Evolutionary conservation across 2,329 filamentous ascomycete species (phyloP), one percentile per base, ranked within the genome.

Genomic region (Talaromyces piceae): DNA sequence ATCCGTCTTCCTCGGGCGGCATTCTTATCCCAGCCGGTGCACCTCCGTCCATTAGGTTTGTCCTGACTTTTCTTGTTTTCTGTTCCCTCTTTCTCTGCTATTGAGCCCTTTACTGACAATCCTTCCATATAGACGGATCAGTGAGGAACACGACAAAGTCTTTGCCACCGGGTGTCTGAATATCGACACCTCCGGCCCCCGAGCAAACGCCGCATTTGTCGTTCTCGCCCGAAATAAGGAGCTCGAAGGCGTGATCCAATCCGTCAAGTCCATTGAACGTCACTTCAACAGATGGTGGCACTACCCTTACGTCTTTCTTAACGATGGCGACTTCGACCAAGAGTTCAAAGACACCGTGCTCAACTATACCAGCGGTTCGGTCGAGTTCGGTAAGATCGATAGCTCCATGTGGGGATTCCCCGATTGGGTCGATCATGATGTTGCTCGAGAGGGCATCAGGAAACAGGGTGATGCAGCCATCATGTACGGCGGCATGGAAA

Each of bases 221-320:
- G 90, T 98, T 33, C 79, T 98, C 54, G 93, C 93, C 50, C 79
- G 93, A 61, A 97, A 98, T 68, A 94, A 95, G 77, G 93, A 98
- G 73, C 71, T 98, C 57, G 91, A 95, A 0, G 93, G 93, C 54
- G 93, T 98, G 33, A 82, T 98, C 58, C 89, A 97, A 70, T 97
- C 93, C 8, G 81, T 98, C 69, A 96, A 96, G 75, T 97, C 91
- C 41, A 91, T 98, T 59, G 93, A 98, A 75, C 82, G 93, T 61
- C 93, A 98, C 72, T 98, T 98, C 81, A 98, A 98, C 73, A 83
- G 91, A 59, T 98, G 91, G 91, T 98, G 90, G 69, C 83, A 97
- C 71, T 98, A 98, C 69, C 93, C 93, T 23, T 98, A 97, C 67
- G 91, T 97, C 60, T 97, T 98, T 70, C 77, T 98, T 60, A 98